Percentiles rank a stretch among this genome's conserved stretches.
Evolutionary conservation across 805 yeast genomes (phyloP).

Genomic region (Yamadazyma takamatsuzukensis): DNA sequence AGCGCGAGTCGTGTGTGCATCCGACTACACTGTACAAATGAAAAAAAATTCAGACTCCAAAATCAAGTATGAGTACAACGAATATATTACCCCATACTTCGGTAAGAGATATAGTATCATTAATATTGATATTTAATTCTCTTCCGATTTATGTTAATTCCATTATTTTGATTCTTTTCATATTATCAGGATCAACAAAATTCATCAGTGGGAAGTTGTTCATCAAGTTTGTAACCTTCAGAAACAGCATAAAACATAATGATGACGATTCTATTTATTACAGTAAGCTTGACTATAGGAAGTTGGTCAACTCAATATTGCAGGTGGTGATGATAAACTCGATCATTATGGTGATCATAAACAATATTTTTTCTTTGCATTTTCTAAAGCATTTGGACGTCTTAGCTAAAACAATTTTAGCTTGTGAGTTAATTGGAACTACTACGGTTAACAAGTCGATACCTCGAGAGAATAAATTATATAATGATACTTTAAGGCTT

Average conservation of each 20-base stretch:
- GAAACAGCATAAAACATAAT: constrained; percentile 10
- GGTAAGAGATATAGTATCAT: constrained; percentile 29
- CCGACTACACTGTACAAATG: too few relatives aligned
- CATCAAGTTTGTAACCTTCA: constrained; percentile 15
- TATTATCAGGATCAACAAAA: constrained; percentile 26
- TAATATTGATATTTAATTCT: constrained; percentile 25
- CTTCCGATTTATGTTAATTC: constrained; percentile 18
- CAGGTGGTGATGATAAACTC: constrained; percentile 22
- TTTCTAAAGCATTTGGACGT: constrained; percentile 15
- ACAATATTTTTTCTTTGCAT: constrained; percentile 12
- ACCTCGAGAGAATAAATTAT: too few relatives aligned
- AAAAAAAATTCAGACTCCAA: too few relatives aligned
- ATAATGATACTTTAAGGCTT: too few relatives aligned
- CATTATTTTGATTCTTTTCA: constrained; percentile 18
- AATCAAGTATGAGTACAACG: constrained; percentile 6
- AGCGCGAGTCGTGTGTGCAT: too few relatives aligned
- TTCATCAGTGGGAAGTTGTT: constrained; percentile 25
- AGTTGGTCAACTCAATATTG: constrained; percentile 15
- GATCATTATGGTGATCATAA: constrained; percentile 20
- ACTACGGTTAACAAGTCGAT: too few relatives aligned
- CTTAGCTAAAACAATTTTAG: constrained; percentile 28
- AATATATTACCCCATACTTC: constrained; percentile 21
- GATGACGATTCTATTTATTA: constrained; percentile 10
- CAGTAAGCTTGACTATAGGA: constrained; percentile 8
- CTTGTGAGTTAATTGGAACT: constrained; percentile 26